Evolutionary conservation across 1,284 basidiomycete genomes (phyloP).

Genomic region (Dichomitus squalens): DNA sequence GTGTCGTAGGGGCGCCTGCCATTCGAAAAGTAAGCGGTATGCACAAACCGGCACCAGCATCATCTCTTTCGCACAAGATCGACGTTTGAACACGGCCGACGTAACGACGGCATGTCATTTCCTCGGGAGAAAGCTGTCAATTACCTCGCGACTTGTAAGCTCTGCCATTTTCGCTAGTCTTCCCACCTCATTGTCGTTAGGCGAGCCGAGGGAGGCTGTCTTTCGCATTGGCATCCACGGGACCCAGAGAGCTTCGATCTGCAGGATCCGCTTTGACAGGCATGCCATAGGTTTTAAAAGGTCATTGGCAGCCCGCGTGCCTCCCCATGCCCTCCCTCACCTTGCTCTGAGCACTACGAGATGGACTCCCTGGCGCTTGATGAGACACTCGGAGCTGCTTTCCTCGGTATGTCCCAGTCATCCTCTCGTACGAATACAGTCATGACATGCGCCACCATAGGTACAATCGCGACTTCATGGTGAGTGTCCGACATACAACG

Average conservation of each 20-base stretch:
- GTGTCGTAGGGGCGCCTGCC: no score
- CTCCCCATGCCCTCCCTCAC: neutral
- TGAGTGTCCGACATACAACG: no score
- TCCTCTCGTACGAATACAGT: neutral
- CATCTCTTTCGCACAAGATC: no score
- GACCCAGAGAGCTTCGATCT: neutral
- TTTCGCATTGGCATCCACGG: neutral
- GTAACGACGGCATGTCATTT: no score
- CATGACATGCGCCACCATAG: neutral
- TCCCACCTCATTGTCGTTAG: neutral
- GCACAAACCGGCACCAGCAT: no score
- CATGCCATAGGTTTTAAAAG: neutral
- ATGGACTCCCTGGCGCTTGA: slow-evolving; percentile 18
- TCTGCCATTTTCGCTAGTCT: no score
- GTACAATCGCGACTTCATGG: slow-evolving; percentile 20
- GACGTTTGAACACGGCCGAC: no score
- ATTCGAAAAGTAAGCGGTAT: no score
- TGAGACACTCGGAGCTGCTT: slow-evolving; percentile 22
- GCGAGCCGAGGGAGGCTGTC: neutral
- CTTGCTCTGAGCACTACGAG: neutral
- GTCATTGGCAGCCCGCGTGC: neutral
- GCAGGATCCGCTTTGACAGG: neutral
- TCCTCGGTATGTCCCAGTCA: slow-evolving; percentile 11
- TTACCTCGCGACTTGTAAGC: no score
- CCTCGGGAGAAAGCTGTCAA: no score